These are phyloP conservation scores for Elaeis guineensis DNA, from an alignment of 176 grass and related monocot species.

Conservation along the genomic window DNA sequence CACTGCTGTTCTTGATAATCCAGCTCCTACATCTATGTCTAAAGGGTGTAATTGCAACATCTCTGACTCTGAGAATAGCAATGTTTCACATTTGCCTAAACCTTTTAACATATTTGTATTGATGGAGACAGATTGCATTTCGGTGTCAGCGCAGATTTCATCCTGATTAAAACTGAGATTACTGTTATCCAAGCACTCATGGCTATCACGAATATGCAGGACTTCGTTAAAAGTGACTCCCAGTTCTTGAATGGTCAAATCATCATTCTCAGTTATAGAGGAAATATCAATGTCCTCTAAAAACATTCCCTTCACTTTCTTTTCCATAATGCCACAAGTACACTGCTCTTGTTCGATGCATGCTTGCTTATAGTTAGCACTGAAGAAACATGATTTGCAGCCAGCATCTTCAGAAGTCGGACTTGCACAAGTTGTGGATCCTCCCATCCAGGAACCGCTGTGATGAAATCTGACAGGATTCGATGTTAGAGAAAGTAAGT, in stretches of 20 bases:
- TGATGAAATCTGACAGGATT: neutral
- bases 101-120: slow-evolving; percentile 34
- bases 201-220: slow-evolving; percentile 16
- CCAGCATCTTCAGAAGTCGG: slow-evolving; percentile 33
- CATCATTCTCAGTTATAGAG: slow-evolving; percentile 27
- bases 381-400: slow-evolving; percentile 33
- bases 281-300: slow-evolving; percentile 18
- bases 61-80: slow-evolving; percentile 1
- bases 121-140: slow-evolving; percentile 18
- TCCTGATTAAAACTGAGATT: slow-evolving; percentile 10
- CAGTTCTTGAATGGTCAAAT: slow-evolving; percentile 35
- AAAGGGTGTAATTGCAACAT: neutral
- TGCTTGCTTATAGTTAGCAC: slow-evolving; percentile 25
- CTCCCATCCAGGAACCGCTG: slow-evolving; percentile 52
- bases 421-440: slow-evolving; percentile 25
- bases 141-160: slow-evolving; percentile 29
- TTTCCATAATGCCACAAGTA: slow-evolving; percentile 21
- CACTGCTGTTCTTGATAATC: slow-evolving; percentile 13
- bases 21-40: slow-evolving; percentile 14
- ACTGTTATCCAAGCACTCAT: slow-evolving; percentile 17
- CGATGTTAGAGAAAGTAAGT: neutral
- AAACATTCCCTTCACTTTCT: too few relatives aligned
- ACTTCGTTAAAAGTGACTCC: slow-evolving; percentile 37
- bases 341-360: slow-evolving; percentile 26
- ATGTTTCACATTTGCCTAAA: slow-evolving; percentile 25